These are phyloP conservation scores for Fusarium udum DNA, from an alignment of 2,329 filamentous ascomycete species.

Conservation along the genomic window DNA sequence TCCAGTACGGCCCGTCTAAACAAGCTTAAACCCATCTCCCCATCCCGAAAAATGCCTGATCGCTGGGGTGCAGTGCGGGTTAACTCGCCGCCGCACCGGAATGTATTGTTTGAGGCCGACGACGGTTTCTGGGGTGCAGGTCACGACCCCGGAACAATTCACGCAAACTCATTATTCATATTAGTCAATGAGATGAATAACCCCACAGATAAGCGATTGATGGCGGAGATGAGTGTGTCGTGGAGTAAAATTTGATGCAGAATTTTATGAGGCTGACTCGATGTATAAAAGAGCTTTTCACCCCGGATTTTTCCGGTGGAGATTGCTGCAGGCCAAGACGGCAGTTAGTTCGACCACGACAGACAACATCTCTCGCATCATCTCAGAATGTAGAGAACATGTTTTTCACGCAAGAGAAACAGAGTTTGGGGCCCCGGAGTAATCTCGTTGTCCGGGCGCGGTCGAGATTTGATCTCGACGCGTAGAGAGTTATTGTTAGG, in stretches of 20 bases:
- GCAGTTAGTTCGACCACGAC: neutral
- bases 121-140: conserved; percentile 7
- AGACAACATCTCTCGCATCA: neutral
- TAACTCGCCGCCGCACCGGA: neutral
- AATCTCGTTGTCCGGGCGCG: conserved; percentile 24
- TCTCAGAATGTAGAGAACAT: neutral
- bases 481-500: conserved; percentile 29
- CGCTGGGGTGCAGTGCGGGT: conserved; percentile 24
- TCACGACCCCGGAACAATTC: neutral
- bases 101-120: neutral
- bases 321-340: neutral
- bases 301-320: neutral
- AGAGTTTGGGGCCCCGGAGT: conserved; percentile 19
- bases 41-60: neutral
- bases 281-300: conserved; percentile 4
- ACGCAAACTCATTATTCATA: conserved; percentile 13
- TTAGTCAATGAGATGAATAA: conserved; percentile 26
- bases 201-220: conserved; percentile 35
- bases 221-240: conserved; percentile 1
- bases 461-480: neutral
- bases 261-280: neutral
- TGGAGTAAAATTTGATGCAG: neutral
- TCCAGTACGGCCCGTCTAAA: conserved; percentile 12
- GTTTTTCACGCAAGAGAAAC: neutral
- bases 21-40: conserved; percentile 11